phyloP scores from a whole-genome alignment of 2,329 filamentous ascomycete species.

The Alternaria tenuissima region DNA sequence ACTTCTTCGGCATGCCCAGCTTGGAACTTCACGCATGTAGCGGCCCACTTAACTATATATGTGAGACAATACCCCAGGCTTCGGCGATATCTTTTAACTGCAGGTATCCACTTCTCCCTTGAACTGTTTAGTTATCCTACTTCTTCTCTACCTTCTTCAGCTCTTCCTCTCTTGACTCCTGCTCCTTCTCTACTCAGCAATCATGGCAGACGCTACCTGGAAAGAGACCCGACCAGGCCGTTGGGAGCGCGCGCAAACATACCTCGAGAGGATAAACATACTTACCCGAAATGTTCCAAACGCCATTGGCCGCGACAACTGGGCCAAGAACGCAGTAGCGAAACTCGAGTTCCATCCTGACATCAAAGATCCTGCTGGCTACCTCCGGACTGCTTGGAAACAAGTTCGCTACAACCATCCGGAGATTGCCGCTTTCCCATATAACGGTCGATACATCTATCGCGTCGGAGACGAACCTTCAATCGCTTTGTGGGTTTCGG shows the following conservation, averaged over 20 bases:
- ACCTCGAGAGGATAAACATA: slow-evolving; percentile 33
- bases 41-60: slow-evolving; percentile 6
- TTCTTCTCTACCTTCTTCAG: background rate
- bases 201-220: slow-evolving; percentile 23
- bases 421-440: slow-evolving; percentile 37
- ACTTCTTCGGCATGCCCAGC: background rate
- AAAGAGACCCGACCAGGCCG: slow-evolving; percentile 36
- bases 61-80: background rate
- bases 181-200: background rate
- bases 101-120: background rate
- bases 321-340: slow-evolving; percentile 36
- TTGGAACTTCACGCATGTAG: background rate
- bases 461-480: slow-evolving; percentile 31
- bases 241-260: slow-evolving; percentile 34
- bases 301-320: slow-evolving; percentile 35
- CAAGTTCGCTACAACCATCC: slow-evolving; percentile 39
- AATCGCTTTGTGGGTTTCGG: slow-evolving; percentile 33
- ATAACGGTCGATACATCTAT: slow-evolving; percentile 35
- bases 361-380: slow-evolving; percentile 28
- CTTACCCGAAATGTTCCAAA: slow-evolving; percentile 36
- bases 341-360: slow-evolving; percentile 33
- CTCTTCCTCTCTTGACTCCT: background rate
- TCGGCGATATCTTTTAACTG: background rate
- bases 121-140: background rate
- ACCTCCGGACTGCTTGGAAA: slow-evolving; percentile 33